Conservation (phyloP, 2,329 filamentous ascomycete species). For the Fusarium oxysporum region DNA sequence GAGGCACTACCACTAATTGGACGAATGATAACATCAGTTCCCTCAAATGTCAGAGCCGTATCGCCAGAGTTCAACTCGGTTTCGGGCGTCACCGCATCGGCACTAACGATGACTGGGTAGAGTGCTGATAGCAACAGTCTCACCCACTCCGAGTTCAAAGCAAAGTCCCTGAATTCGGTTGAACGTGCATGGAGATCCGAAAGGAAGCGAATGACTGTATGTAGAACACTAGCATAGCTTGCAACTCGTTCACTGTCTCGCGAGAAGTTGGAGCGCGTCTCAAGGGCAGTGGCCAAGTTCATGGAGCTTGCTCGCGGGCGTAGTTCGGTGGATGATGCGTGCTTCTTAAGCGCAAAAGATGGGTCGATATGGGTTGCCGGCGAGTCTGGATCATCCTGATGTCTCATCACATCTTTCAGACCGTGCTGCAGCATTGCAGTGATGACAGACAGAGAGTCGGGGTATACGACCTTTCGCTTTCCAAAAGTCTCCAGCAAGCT, state of each 20-base stretch:
- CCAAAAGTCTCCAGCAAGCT: slow-evolving; percentile 81
- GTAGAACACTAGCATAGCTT: slow-evolving; percentile 72
- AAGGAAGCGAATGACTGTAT: slow-evolving; percentile 82
- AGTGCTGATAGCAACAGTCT: slow-evolving; percentile 82
- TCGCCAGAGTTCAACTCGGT: slow-evolving; percentile 88
- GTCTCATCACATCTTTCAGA: slow-evolving; percentile 74
- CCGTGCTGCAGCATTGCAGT: slow-evolving; percentile 89
- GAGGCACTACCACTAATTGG: slow-evolving; percentile 70
- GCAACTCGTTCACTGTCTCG: slow-evolving; percentile 61
- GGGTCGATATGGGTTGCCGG: slow-evolving; percentile 50
- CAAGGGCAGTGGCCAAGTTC: slow-evolving; percentile 72
- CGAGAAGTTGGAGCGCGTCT: slow-evolving; percentile 54
- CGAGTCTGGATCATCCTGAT: slow-evolving; percentile 70
- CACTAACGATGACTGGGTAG: slow-evolving; percentile 89
- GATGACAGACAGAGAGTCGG: slow-evolving; percentile 83
- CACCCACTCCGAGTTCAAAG: slow-evolving; percentile 81
- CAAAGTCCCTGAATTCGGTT: slow-evolving; percentile 83
- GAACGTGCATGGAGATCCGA: slow-evolving; percentile 83
- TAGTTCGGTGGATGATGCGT: slow-evolving; percentile 28
- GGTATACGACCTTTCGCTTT: slow-evolving; percentile 74
- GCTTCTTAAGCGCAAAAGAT: slow-evolving; percentile 17
- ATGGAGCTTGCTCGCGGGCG: slow-evolving; percentile 69
- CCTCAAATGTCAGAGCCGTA: slow-evolving; percentile 84
- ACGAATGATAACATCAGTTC: slow-evolving; percentile 84
- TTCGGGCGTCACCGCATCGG: slow-evolving; percentile 84